A percentile compares a stretch with the other conserved stretches of the same genome.
phyloP scores from a whole-genome alignment of 768 basidiomycete genomes.

The Gymnopilus junonius region DNA sequence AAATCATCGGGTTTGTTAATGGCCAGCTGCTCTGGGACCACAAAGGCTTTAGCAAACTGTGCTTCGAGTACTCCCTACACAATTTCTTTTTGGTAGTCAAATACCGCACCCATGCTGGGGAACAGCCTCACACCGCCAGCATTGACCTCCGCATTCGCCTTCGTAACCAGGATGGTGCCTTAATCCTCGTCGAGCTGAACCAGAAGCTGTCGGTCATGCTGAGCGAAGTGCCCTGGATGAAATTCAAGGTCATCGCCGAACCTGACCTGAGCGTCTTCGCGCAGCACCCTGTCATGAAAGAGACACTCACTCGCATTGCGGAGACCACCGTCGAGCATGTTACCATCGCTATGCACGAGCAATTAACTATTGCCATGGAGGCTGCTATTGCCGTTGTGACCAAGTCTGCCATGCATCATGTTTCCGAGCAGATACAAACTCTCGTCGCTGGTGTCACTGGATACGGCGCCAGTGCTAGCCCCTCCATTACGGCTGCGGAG shows the following conservation, averaged over 20 bases:
- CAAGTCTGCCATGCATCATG: constrained; percentile 18
- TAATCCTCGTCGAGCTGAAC: constrained; percentile 20
- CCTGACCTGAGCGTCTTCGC: constrained; percentile 24
- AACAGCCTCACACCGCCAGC: constrained; percentile 6
- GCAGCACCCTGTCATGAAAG: constrained; percentile 19
- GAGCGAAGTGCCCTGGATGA: constrained; percentile 30
- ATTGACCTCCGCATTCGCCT: constrained; percentile 20
- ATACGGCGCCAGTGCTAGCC: constrained; percentile 11
- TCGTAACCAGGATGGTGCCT: constrained; percentile 13
- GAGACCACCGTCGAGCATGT: constrained; percentile 23
- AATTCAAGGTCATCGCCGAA: constrained; percentile 29
- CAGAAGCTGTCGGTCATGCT: constrained; percentile 20
- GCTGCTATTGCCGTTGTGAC: constrained; percentile 12
- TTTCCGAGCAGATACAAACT: constrained; percentile 11
- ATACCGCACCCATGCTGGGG: constrained; percentile 9
- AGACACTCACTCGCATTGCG: constrained; percentile 20
- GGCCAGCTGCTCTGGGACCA: constrained; percentile 19
- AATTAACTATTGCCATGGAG: constrained; percentile 20
- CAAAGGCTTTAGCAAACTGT: constrained; percentile 11
- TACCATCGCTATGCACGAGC: constrained; percentile 17
- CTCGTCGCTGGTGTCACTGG: constrained; percentile 15
- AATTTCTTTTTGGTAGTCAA: constrained; percentile 15
- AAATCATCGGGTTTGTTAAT: constrained; percentile 15
- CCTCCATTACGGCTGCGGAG: constrained; percentile 17
- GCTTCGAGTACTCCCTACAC: constrained; percentile 8